Percentiles rank a stretch among this genome's conserved stretches.
These are phyloP conservation scores for Boletellus ananiceps DNA, from an alignment of 768 basidiomycete species.

Conservation along the genomic window DNA sequence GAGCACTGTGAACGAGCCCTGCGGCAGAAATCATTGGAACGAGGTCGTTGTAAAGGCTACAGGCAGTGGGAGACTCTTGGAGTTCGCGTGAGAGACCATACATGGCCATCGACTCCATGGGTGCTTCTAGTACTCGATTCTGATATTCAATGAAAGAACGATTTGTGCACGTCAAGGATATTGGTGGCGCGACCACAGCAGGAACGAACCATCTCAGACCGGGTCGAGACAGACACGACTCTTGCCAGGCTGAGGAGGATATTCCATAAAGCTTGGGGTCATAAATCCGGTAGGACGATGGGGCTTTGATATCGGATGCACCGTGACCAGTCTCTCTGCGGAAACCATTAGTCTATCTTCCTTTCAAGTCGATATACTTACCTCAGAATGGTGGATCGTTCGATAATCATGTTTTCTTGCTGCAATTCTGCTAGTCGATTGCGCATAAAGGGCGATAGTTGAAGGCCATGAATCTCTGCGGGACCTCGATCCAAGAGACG, in stretches of 20 bases:
- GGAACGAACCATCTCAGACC: slow-evolving; percentile 83
- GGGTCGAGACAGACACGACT: slow-evolving; percentile 78
- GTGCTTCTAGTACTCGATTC: slow-evolving; percentile 54
- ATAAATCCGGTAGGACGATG: slow-evolving; percentile 29
- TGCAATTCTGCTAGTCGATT: slow-evolving; percentile 47
- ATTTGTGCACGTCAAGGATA: slow-evolving; percentile 66
- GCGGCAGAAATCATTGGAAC: slow-evolving; percentile 57
- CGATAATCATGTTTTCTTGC: slow-evolving; percentile 37
- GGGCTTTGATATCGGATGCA: slow-evolving; percentile 15
- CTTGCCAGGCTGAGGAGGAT: slow-evolving; percentile 54
- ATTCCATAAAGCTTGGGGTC: slow-evolving; percentile 56
- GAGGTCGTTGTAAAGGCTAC: slow-evolving; percentile 40
- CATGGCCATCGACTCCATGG: slow-evolving; percentile 69
- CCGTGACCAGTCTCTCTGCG: slow-evolving; percentile 19
- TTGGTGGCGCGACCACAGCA: slow-evolving; percentile 80
- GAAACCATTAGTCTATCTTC: slow-evolving; percentile 5
- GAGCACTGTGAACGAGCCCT: slow-evolving; percentile 67
- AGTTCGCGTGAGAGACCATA: slow-evolving; percentile 78
- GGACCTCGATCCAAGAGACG: slow-evolving; percentile 61
- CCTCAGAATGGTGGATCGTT: slow-evolving; percentile 43
- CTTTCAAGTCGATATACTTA: slow-evolving; percentile 26
- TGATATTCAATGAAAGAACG: slow-evolving; percentile 77
- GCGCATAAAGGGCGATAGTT: slow-evolving; percentile 55
- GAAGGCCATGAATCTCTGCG: slow-evolving; percentile 59
- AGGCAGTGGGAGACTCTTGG: slow-evolving; percentile 53